A percentile compares a stretch with the other conserved stretches of the same genome.
Evolutionary conservation across 805 yeast species (phyloP).

Genomic region (Saccharomycopsis javanensis): DNA sequence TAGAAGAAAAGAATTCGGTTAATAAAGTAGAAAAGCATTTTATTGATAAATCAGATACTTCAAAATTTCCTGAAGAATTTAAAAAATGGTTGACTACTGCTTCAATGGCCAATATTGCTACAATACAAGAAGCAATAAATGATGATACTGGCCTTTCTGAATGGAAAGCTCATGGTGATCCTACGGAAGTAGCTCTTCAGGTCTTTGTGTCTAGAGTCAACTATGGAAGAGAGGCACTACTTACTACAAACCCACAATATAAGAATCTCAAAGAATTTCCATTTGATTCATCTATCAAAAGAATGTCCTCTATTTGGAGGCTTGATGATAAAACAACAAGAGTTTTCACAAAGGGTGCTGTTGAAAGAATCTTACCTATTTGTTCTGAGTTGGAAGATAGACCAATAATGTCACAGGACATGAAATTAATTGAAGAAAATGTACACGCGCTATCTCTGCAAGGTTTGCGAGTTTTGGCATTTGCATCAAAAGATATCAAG

Average conservation of each 20-base stretch:
- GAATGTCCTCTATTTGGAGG: conserved; percentile 57
- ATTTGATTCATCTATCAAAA: conserved; percentile 63
- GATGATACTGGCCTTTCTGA: conserved; percentile 32
- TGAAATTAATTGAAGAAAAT: conserved; percentile 37
- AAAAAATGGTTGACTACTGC: conserved; percentile 53
- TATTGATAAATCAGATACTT: not conserved
- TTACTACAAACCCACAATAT: conserved; percentile 27
- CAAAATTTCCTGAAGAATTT: conserved; percentile 24
- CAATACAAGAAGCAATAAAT: conserved; percentile 40
- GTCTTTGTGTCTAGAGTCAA: conserved; percentile 57
- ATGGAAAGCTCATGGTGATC: conserved; percentile 83
- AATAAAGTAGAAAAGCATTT: not conserved
- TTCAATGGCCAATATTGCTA: conserved; percentile 72
- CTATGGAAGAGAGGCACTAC: conserved; percentile 36
- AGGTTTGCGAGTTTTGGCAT: conserved; percentile 67
- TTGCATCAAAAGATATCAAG: conserved; percentile 39
- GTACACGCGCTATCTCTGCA: conserved; percentile 51
- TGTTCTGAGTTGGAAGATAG: conserved; percentile 41
- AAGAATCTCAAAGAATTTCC: conserved; percentile 57
- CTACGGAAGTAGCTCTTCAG: conserved; percentile 83
- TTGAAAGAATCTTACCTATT: conserved; percentile 52
- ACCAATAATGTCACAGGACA: conserved; percentile 34
- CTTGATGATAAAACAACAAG: conserved; percentile 25
- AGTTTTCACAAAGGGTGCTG: conserved; percentile 64
- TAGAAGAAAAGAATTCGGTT: not conserved